Base-by-base conservation (phyloP, 169 alveolate genomes). In the Eimeria praecox region DNA sequence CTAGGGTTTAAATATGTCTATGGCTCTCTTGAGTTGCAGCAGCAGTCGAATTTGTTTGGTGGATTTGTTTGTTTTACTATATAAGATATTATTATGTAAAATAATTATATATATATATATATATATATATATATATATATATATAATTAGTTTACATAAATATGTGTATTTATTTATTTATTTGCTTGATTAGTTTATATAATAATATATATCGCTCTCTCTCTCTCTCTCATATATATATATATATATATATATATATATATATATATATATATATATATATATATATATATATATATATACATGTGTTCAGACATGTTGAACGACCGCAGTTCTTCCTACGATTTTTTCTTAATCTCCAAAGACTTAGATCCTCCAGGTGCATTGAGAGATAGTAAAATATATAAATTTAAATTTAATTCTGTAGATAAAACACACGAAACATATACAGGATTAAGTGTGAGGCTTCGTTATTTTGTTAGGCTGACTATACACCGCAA, bases 361-460 rank as follows among this genome's bases (percentile, higher is more conserved):
- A 97, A 99, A 97, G 99, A 99, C 94, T 96, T 99, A 82, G 99
- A 99, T 87, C 99, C 99, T 30, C 99, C 99, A 0, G 99, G 99
- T 24, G 95, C 95, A 97, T 95, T 98, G 78, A 96, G 97, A 69
- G 99, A 98, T 96, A 97, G 98, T 64, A 98, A 98, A 88, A 98
- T 98, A 90, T 98, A 98, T 96, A 97, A 98, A 93, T 99, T 99
- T 97, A 95, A 98, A 66, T 99, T 99, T 97, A 98, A 98, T 69
- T 97, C 99, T 77, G 99, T 99, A 8, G 99, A 99, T 97, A 98
- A 99, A 95, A 99, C 99, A 96, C 98, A 99, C 97, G 99, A 99
- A 97, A 98, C 99, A 56, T 99, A 99, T 96, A 97, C 98, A 95
- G 99, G 99, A 38, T 98, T 98, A 88, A 98, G 98, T 97, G 98